Conservation (phyloP, 2,329 filamentous ascomycete genomes). For the Claviceps capensis region DNA sequence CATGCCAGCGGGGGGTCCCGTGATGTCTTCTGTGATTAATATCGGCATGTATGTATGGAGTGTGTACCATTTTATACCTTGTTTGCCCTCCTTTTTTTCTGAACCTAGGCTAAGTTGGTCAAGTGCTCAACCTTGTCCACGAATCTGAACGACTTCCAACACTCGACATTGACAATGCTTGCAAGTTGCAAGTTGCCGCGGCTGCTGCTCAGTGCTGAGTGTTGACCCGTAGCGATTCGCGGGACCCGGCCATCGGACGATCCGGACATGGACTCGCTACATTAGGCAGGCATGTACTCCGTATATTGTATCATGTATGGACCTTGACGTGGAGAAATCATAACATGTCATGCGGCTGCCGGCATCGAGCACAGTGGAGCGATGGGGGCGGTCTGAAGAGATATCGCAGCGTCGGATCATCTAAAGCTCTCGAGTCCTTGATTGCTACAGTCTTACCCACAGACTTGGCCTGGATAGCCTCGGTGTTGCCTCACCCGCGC, state of each 20-base stretch:
- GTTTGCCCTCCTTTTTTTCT: too few relatives aligned
- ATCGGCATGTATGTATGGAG: too few relatives aligned
- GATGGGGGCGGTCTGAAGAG: neutral
- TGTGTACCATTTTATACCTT: too few relatives aligned
- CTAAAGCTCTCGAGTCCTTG: neutral
- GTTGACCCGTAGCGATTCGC: neutral
- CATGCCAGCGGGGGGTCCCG: too few relatives aligned
- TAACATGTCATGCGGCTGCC: neutral
- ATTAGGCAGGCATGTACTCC: too few relatives aligned
- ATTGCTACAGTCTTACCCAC: neutral
- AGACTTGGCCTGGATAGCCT: neutral
- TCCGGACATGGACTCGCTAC: neutral
- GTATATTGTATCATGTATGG: too few relatives aligned
- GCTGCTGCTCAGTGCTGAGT: neutral
- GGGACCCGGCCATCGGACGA: neutral
- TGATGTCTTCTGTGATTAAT: too few relatives aligned
- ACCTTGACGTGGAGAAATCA: too few relatives aligned
- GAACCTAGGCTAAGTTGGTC: too few relatives aligned
- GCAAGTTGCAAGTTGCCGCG: neutral
- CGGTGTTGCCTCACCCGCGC: neutral
- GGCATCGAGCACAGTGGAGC: neutral
- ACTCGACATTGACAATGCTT: too few relatives aligned
- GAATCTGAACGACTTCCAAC: neutral
- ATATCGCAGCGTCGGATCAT: neutral
- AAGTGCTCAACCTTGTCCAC: neutral